Evolutionary conservation across 2,329 filamentous ascomycete genomes (phyloP).

Genomic region (Ophiostoma tasmaniense): DNA sequence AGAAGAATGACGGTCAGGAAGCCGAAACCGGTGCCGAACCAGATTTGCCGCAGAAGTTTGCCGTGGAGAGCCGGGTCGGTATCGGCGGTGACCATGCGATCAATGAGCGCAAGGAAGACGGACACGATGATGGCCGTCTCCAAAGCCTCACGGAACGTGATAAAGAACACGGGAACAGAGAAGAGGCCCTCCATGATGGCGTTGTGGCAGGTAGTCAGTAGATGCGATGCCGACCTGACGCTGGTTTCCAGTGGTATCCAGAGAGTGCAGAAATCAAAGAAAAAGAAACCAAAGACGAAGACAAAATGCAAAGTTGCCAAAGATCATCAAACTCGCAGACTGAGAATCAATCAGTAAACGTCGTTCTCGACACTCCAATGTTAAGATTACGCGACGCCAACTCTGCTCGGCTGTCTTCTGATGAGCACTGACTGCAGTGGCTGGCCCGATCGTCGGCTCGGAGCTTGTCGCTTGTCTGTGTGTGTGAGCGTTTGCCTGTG

Average conservation of each 20-base stretch:
- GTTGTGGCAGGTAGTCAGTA: not conserved
- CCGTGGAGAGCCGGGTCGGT: conserved; percentile 56
- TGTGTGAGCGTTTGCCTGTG: not conserved
- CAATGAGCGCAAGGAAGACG: conserved; percentile 74
- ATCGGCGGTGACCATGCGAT: conserved; percentile 62
- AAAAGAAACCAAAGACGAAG: not conserved
- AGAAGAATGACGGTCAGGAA: conserved; percentile 57
- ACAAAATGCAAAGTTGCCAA: not conserved
- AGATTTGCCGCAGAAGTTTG: conserved; percentile 63
- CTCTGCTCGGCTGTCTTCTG: not conserved
- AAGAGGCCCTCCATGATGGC: conserved; percentile 14
- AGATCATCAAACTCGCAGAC: not conserved
- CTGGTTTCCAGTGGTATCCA: not conserved
- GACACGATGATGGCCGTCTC: conserved; percentile 82
- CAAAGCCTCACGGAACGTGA: conserved; percentile 76
- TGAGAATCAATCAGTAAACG: not conserved
- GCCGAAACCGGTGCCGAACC: conserved; percentile 54
- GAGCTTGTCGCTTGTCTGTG: not conserved
- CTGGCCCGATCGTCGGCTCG: conserved; percentile 6
- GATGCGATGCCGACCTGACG: not conserved
- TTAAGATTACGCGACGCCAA: not conserved
- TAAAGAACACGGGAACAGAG: conserved; percentile 61
- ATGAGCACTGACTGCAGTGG: not conserved
- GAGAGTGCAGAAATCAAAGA: not conserved
- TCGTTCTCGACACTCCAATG: not conserved